Percentiles rank a stretch among this genome's conserved stretches.
phyloP scores from a whole-genome alignment of 805 yeast species.

The Sugiyamaella valdiviana region DNA sequence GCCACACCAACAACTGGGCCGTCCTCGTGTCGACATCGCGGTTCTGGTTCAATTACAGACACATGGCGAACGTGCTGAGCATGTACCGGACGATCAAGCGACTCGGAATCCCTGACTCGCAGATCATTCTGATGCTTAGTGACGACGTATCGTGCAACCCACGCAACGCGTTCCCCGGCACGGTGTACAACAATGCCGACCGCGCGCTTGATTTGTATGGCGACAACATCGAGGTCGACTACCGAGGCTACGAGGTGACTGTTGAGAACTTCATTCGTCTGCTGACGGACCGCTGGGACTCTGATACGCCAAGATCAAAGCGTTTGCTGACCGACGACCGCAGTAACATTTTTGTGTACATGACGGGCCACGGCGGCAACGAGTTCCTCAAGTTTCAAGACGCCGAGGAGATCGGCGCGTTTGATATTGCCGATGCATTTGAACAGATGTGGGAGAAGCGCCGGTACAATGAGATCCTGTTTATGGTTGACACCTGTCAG shows the following conservation, averaged over 20 bases:
- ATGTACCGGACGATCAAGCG: slow-evolving; percentile 94
- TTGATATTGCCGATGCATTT: slow-evolving; percentile 95
- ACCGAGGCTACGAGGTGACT: slow-evolving; percentile 95
- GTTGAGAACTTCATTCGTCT: slow-evolving; percentile 93
- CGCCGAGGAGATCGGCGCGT: slow-evolving; percentile 93
- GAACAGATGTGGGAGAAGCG: slow-evolving; percentile 95
- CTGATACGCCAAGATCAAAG: slow-evolving; percentile 88
- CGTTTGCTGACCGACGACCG: slow-evolving; percentile 87
- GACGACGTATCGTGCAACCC: slow-evolving; percentile 98
- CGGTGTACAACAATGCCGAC: slow-evolving; percentile 90
- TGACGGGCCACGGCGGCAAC: slow-evolving; percentile 99
- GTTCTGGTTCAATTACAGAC: slow-evolving; percentile 98
- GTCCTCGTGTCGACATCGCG: slow-evolving; percentile 92
- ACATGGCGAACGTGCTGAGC: slow-evolving; percentile 92
- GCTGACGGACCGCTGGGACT: slow-evolving; percentile 92
- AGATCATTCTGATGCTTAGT: slow-evolving; percentile 89
- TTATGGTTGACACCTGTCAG: slow-evolving; percentile 98
- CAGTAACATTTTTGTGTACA: slow-evolving; percentile 85
- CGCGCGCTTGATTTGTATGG: slow-evolving; percentile 91
- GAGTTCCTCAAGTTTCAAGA: slow-evolving; percentile 97
- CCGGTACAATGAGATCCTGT: slow-evolving; percentile 88
- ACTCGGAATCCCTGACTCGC: slow-evolving; percentile 95
- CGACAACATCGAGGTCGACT: slow-evolving; percentile 91
- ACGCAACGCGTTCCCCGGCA: slow-evolving; percentile 91
- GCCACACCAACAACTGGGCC: slow-evolving; percentile 40